These are phyloP conservation scores for Aspergillus ochraceoroseus DNA, from an alignment of 2,329 filamentous ascomycete genomes.

Conservation along the genomic window DNA sequence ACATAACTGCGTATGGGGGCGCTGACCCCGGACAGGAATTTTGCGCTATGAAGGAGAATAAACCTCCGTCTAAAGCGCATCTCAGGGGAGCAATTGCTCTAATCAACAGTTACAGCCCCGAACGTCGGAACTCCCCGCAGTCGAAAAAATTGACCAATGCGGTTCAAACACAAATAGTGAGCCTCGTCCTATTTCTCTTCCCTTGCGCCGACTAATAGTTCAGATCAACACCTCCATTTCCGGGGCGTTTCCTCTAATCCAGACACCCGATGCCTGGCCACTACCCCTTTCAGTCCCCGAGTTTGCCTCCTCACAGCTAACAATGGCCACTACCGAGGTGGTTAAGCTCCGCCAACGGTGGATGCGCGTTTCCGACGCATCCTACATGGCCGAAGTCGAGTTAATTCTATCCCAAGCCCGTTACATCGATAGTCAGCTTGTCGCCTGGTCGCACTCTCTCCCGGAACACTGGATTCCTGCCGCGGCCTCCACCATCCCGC, in stretches of 20 bases:
- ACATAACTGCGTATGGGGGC: background rate
- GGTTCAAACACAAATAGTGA: constrained; percentile 27
- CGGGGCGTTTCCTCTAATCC: constrained; percentile 19
- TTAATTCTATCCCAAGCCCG: constrained; percentile 21
- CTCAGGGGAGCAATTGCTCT: constrained; percentile 30
- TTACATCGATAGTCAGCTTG: constrained; percentile 22
- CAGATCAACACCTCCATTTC: constrained; percentile 27
- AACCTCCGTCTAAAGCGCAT: constrained; percentile 24
- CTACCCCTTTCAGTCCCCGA: constrained; percentile 15
- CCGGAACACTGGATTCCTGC: constrained; percentile 25
- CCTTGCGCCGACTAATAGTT: constrained; percentile 1
- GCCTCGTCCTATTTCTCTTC: background rate
- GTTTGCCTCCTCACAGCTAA: constrained; percentile 21
- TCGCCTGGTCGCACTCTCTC: constrained; percentile 24
- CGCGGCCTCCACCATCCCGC: constrained; percentile 23
- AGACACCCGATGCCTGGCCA: constrained; percentile 25
- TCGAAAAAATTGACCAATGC: constrained; percentile 21
- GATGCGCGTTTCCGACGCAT: constrained; percentile 14
- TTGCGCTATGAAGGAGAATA: constrained; percentile 23
- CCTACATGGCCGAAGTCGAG: constrained; percentile 10
- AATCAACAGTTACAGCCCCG: constrained; percentile 22
- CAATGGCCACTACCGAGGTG: constrained; percentile 21
- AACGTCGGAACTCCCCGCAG: constrained; percentile 13
- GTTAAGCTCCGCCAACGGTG: constrained; percentile 25
- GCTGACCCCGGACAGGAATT: constrained; percentile 21